phyloP scores from a whole-genome alignment of 257 asterid genomes.

The Jasminum sambac region DNA sequence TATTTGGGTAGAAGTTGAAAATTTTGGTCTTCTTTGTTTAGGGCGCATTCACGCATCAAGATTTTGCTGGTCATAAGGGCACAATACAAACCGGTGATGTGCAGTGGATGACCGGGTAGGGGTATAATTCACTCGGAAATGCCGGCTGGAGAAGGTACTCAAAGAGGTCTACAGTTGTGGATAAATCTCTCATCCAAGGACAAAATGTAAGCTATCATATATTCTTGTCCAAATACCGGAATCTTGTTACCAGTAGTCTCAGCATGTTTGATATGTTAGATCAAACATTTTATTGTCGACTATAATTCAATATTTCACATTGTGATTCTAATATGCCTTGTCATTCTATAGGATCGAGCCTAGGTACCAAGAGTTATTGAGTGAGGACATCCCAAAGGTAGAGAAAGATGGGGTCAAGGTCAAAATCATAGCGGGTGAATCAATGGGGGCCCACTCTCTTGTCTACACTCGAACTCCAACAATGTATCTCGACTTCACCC shows the following conservation, averaged over 20 bases:
- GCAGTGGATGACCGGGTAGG: conserved; percentile 99
- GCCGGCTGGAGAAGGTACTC: conserved; percentile 83
- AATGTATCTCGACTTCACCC: conserved; percentile 80
- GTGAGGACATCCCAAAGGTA: conserved; percentile 59
- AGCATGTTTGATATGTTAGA: neutral
- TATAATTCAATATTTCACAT: neutral
- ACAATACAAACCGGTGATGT: conserved; percentile 82
- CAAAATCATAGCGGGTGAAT: conserved; percentile 79
- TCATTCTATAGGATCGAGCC: conserved; percentile 72
- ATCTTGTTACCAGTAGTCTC: neutral
- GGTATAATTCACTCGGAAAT: conserved; percentile 96
- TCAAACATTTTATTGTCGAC: neutral
- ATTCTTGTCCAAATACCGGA: neutral
- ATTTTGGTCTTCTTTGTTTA: conserved; percentile 19
- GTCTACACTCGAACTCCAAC: conserved; percentile 87
- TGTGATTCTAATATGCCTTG: neutral
- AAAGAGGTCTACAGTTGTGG: conserved; percentile 83
- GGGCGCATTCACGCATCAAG: conserved; percentile 94
- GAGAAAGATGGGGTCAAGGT: conserved; percentile 75
- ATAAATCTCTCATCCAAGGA: conserved; percentile 88
- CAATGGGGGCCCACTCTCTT: conserved; percentile 85
- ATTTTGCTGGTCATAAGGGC: conserved; percentile 89
- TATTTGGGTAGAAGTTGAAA: neutral
- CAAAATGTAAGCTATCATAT: conserved; percentile 61
- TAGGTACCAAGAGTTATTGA: conserved; percentile 72